A percentile compares a stretch with the other conserved stretches of the same genome.
Evolutionary conservation across 2,329 filamentous ascomycete genomes (phyloP).

Genomic region (Teratosphaeriaceae sp.): DNA sequence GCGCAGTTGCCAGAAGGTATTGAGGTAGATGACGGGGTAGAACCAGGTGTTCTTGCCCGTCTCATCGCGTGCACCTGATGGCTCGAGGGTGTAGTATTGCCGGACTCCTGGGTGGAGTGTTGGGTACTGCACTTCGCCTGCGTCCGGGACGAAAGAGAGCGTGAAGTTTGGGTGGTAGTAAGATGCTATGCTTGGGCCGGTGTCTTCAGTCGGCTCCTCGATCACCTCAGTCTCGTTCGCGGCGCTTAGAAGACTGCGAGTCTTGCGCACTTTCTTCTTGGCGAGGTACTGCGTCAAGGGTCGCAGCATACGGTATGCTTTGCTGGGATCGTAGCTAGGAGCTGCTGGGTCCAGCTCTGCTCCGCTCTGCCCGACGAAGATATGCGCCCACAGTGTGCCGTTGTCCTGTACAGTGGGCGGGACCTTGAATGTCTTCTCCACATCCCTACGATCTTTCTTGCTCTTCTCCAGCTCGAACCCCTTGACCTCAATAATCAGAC

Average conservation of each 20-base stretch:
- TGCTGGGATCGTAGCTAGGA: constrained; percentile 63
- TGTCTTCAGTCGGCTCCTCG: constrained; percentile 36
- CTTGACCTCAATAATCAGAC: constrained; percentile 72
- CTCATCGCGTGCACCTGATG: constrained; percentile 72
- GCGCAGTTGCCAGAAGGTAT: constrained; percentile 99
- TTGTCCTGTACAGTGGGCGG: constrained; percentile 80
- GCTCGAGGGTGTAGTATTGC: constrained; percentile 73
- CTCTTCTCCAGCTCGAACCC: constrained; percentile 51
- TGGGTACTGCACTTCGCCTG: constrained; percentile 62
- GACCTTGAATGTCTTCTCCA: constrained; percentile 70
- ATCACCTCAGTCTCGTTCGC: constrained; percentile 38
- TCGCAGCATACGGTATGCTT: constrained; percentile 75
- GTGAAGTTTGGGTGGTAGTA: constrained; percentile 97
- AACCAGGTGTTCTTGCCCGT: constrained; percentile 91
- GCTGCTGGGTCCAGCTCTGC: constrained; percentile 68
- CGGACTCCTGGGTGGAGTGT: constrained; percentile 65
- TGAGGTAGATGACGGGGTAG: constrained; percentile 80
- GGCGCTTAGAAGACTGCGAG: constrained; percentile 68
- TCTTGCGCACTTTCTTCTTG: constrained; percentile 86
- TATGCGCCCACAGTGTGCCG: constrained; percentile 90
- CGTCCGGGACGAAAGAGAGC: constrained; percentile 75
- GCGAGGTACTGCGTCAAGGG: constrained; percentile 84
- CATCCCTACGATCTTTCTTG: constrained; percentile 67
- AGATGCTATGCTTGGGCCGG: constrained; percentile 65
- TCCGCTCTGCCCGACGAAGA: constrained; percentile 76